Base-by-base conservation (phyloP, 2,329 filamentous ascomycete species). In the Capronia coronata region DNA sequence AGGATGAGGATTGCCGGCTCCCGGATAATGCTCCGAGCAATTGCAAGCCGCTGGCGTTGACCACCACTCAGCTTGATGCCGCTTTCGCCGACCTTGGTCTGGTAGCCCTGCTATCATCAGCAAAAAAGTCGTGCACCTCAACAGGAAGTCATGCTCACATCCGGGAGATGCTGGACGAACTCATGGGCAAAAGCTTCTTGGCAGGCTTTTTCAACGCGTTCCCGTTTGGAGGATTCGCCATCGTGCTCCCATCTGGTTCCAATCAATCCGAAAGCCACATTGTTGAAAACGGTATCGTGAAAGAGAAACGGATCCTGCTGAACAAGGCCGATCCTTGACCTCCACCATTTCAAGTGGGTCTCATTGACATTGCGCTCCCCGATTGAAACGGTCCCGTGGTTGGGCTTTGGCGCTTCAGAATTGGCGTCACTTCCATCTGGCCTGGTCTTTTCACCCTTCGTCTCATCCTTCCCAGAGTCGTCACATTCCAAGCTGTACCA, bases 61-160 rank as follows among this genome's bases (percentile, higher is more conserved):
- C 88, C 88, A n/a, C 87, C 85, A 9, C 84, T 88, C 1, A 94
- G 71, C 63, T 86, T 87, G 41, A 84, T 83, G 3, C 87, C 87
- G 22, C 78, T 78, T 62, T 91, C 86, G 1, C 87, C 87, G 1
- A 93, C 86, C 7, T 77, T 67, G 0, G 87, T 88, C 3, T 84
- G 75, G 61, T 90, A 90, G 1, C 80, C 79, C 70, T 86, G 30
- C 3, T 10, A 10, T 8, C 7, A 40, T 52, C 25, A 52, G 46
- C 22, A 10, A 35, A 30, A 14, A 37, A 29, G 25, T 30, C 16
- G 19, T 14, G 19, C 13, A 2, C 6, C 1, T 47, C 7, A n/a
- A 42, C 34, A 30, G 19, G 23, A 19, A 19, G 2, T 9, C 13
- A 11, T 59, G 13, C 8, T 27, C 59, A 63, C 52, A 56, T 64